Percentiles rank a stretch among this genome's conserved stretches.
phyloP scores from a whole-genome alignment of 2,329 filamentous ascomycete species.

The Blumeria hordei region DNA sequence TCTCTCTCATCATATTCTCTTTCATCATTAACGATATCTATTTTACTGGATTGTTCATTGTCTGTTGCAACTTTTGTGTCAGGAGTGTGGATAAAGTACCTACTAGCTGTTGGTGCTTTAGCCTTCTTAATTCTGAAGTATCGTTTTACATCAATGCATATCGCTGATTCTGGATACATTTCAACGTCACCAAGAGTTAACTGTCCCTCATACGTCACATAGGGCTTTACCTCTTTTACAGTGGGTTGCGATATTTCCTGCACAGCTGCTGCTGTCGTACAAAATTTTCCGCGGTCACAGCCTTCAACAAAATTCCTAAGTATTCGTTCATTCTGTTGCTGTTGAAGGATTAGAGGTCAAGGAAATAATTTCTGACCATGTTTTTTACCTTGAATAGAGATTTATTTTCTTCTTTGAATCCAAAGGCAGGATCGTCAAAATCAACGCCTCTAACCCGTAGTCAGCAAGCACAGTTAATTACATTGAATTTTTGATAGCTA shows the following conservation, averaged over 20 bases:
- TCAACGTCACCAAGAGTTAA: slow-evolving; percentile 57
- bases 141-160: slow-evolving; percentile 69
- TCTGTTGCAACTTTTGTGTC: slow-evolving; percentile 17
- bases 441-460: slow-evolving; percentile 46
- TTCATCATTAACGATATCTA: slow-evolving; percentile 15
- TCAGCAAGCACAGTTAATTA: slow-evolving; percentile 5
- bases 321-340: slow-evolving; percentile 37
- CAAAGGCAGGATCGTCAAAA: slow-evolving; percentile 77
- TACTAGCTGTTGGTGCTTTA: slow-evolving; percentile 49
- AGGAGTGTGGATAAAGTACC: slow-evolving; percentile 33
- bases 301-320: slow-evolving; percentile 40
- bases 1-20: slow-evolving; percentile 18
- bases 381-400: slow-evolving; percentile 33
- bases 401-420: slow-evolving; percentile 83
- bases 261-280: slow-evolving; percentile 70
- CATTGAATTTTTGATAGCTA: slow-evolving; percentile 17
- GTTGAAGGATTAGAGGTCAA: background rate
- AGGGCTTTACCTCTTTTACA: slow-evolving; percentile 50
- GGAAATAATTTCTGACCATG: no score
- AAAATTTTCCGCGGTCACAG: slow-evolving; percentile 45
- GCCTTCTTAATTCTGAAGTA: slow-evolving; percentile 73
- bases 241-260: slow-evolving; percentile 54
- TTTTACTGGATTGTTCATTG: slow-evolving; percentile 19
- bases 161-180: slow-evolving; percentile 41
- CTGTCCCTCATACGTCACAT: slow-evolving; percentile 54